These are phyloP conservation scores for Fusarium nodosum DNA, from an alignment of 2,329 filamentous ascomycete genomes.

Conservation along the genomic window DNA sequence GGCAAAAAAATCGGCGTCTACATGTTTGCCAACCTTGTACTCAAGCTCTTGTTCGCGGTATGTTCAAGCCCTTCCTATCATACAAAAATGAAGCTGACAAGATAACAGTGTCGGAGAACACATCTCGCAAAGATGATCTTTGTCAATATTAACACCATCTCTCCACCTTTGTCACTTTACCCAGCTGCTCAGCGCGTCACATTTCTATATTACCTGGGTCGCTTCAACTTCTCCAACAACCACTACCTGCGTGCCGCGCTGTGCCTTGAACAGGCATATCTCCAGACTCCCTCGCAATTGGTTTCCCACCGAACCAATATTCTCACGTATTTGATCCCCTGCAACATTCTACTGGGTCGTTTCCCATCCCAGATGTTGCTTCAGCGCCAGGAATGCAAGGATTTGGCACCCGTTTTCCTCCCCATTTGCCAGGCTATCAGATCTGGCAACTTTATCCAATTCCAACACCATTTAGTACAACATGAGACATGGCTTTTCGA, in stretches of 20 bases:
- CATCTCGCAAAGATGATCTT: conserved; percentile 90
- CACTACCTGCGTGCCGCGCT: conserved; percentile 83
- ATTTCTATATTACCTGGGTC: conserved; percentile 93
- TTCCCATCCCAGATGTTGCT: conserved; percentile 80
- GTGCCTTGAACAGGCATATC: conserved; percentile 83
- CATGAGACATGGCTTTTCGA: conserved; percentile 80
- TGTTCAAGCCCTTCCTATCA: conserved; percentile 32
- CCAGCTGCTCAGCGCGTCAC: conserved; percentile 89
- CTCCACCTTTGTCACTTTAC: conserved; percentile 84
- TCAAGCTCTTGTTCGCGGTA: conserved; percentile 89
- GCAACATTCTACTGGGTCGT: conserved; percentile 86
- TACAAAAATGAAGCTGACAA: conserved; percentile 9
- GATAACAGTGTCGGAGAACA: conserved; percentile 78
- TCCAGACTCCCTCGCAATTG: conserved; percentile 72
- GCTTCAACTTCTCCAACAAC: conserved; percentile 87
- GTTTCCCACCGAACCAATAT: conserved; percentile 82
- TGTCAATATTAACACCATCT: conserved; percentile 85
- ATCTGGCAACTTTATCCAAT: conserved; percentile 79
- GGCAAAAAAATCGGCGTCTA: conserved; percentile 92
- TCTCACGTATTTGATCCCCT: conserved; percentile 84
- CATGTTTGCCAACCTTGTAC: conserved; percentile 88
- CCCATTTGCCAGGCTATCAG: conserved; percentile 81
- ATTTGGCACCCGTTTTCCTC: conserved; percentile 74
- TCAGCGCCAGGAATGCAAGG: conserved; percentile 71
- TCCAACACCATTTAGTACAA: conserved; percentile 75